These are phyloP conservation scores for Osmanthus fragrans DNA, from an alignment of 257 asterid genomes.

Conservation along the genomic window DNA sequence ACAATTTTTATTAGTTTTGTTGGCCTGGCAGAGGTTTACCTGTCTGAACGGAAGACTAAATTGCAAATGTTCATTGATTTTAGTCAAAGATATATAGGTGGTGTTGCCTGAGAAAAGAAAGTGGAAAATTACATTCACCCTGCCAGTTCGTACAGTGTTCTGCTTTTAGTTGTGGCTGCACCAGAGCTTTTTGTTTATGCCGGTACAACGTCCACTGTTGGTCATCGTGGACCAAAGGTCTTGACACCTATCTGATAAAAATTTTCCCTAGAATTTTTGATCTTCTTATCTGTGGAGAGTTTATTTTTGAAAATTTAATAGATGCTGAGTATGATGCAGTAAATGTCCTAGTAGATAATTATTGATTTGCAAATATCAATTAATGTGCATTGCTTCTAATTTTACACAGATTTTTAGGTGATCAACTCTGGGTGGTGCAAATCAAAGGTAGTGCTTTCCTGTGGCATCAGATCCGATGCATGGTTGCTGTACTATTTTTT, in stretches of 20 bases:
- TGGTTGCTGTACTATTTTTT: slow-evolving; percentile 87
- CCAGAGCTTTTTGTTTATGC: background rate
- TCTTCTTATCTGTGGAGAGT: slow-evolving; percentile 11
- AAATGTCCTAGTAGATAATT: slow-evolving; percentile 7
- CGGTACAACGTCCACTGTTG: background rate
- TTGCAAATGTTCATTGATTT: slow-evolving; percentile 7
- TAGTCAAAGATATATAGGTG: background rate
- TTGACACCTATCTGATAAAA: background rate
- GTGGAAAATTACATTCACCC: background rate
- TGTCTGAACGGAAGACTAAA: background rate
- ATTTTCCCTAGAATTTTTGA: background rate
- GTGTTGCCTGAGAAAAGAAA: background rate
- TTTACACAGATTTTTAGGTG: slow-evolving; percentile 56
- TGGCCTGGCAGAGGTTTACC: background rate
- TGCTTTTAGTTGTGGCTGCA: background rate
- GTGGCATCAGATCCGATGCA: slow-evolving; percentile 99
- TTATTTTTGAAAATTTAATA: slow-evolving; percentile 3
- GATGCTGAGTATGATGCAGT: slow-evolving; percentile 16
- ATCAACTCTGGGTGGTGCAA: slow-evolving; percentile 76
- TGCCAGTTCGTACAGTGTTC: background rate
- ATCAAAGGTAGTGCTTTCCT: slow-evolving; percentile 95
- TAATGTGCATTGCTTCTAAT: slow-evolving; percentile 23
- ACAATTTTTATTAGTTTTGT: background rate
- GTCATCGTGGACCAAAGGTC: background rate
- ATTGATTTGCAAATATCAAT: slow-evolving; percentile 11